Evolutionary conservation across 83 land plant genomes (phyloP).

Genomic region (Picea engelmannii): DNA sequence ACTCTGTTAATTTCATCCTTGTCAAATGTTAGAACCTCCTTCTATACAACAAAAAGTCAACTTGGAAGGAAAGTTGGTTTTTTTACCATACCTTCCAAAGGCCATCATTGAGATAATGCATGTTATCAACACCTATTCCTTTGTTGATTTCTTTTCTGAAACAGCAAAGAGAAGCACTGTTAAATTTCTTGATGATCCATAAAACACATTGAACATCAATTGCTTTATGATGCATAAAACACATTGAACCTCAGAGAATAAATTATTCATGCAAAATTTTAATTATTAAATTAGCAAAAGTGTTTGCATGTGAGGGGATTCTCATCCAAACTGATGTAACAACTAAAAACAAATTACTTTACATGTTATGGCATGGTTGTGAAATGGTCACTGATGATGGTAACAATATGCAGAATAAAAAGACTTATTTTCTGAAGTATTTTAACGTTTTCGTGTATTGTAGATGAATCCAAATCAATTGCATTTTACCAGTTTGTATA

Average conservation of each 20-base stretch:
- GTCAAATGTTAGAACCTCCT: background rate
- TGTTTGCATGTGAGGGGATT: background rate
- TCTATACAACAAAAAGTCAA: background rate
- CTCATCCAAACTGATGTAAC: background rate
- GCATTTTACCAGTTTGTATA: no score
- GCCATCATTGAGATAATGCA: constrained; percentile 99
- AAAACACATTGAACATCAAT: no score
- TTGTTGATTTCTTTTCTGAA: constrained; percentile 72
- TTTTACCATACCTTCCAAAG: constrained; percentile 39
- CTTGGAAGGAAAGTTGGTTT: background rate
- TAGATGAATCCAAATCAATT: no score
- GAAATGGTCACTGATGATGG: background rate
- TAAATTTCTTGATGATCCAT: background rate
- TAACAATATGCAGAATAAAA: no score
- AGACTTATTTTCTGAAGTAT: no score
- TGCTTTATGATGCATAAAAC: background rate
- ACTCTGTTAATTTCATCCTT: background rate
- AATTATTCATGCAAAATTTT: background rate
- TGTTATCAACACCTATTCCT: constrained; percentile 48
- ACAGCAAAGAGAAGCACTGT: background rate
- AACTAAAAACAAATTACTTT: background rate
- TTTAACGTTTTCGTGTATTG: no score
- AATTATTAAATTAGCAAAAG: background rate
- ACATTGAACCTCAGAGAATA: background rate
- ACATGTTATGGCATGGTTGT: background rate